Evolutionary conservation across 306 rosid species (phyloP).

Genomic region (Datisca glomerata): DNA sequence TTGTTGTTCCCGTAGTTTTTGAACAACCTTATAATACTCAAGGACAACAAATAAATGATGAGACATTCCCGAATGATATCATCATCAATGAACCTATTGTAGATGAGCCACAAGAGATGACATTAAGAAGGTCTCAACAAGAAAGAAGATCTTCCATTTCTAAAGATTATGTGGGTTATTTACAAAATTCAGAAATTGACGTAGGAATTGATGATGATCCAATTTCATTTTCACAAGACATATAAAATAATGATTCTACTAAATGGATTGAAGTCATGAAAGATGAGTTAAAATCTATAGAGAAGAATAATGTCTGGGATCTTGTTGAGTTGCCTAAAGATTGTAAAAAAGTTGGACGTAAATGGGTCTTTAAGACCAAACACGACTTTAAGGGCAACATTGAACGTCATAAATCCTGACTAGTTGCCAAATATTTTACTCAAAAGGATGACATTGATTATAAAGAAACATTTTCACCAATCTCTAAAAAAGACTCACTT

Average conservation of each 20-base stretch:
- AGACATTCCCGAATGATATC: not conserved
- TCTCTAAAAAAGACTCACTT: not conserved
- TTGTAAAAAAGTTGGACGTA: not conserved
- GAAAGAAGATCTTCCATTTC: not conserved
- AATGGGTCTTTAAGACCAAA: not conserved
- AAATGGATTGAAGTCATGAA: not conserved
- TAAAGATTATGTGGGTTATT: not conserved
- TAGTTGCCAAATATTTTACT: not conserved
- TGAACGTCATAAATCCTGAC: not conserved
- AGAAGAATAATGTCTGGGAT: not conserved
- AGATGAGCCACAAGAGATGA: not conserved
- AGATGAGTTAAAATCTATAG: not conserved
- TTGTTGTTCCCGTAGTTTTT: not conserved
- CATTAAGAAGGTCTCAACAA: not conserved
- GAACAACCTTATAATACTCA: not conserved
- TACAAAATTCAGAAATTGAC: too few relatives aligned
- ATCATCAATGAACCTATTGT: not conserved
- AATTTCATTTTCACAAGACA: too few relatives aligned
- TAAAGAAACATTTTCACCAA: not conserved
- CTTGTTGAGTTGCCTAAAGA: slow-evolving; percentile 1
- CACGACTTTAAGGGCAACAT: slow-evolving; percentile 1
- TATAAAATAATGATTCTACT: too few relatives aligned
- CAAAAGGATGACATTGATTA: not conserved
- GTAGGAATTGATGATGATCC: too few relatives aligned
- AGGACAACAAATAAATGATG: slow-evolving; percentile 1